These are phyloP conservation scores for Sphagnum fallax DNA, from an alignment of 228 moss, liverwort and hornwort genomes.

Conservation along the genomic window DNA sequence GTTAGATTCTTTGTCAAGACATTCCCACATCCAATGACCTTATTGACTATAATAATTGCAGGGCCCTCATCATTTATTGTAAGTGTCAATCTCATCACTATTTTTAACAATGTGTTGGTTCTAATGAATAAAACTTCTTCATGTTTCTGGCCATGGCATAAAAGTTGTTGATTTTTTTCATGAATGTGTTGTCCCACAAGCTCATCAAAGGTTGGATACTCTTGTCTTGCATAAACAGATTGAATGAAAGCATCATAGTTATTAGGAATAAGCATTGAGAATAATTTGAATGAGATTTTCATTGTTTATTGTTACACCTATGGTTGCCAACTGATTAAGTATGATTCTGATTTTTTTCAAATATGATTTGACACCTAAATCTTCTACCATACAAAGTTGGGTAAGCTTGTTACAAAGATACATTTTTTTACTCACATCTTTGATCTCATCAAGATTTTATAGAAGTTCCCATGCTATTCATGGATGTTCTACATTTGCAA, in stretches of 20 bases:
- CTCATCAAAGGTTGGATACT: too few relatives aligned
- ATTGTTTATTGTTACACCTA: not conserved
- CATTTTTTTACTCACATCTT: not conserved
- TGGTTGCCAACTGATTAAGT: not conserved
- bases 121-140: too few relatives aligned
- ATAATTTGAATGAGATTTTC: not conserved
- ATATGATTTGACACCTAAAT: not conserved
- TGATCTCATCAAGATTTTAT: not conserved
- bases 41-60: not conserved
- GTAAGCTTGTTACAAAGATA: not conserved
- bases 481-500: not conserved
- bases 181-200: too few relatives aligned
- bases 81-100: too few relatives aligned
- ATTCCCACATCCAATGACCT: not conserved
- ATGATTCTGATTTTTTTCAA: not conserved
- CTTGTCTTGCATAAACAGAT: too few relatives aligned
- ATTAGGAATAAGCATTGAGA: not conserved
- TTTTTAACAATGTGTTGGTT: too few relatives aligned
- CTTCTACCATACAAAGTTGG: not conserved
- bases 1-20: not conserved
- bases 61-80: too few relatives aligned
- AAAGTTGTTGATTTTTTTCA: too few relatives aligned
- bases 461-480: not conserved
- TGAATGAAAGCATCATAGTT: too few relatives aligned
- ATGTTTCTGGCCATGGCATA: too few relatives aligned